Base-by-base conservation (phyloP, 768 basidiomycete species). In the Neoboletus subvelutipes region DNA sequence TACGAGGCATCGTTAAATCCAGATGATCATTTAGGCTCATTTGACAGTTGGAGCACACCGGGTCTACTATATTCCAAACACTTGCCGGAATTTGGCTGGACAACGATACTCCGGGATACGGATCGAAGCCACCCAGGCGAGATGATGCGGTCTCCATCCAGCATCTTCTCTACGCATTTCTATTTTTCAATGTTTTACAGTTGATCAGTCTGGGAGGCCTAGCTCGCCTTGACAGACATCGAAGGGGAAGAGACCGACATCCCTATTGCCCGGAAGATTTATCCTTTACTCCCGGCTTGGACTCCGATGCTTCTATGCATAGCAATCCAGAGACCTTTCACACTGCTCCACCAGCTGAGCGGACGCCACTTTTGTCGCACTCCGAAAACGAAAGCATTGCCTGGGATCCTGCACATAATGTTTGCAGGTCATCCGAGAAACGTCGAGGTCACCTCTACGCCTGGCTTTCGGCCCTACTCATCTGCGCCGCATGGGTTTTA, bases 51-150 rank as follows among this genome's bases (percentile, higher is more conserved):
- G 90, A 92, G 66, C 84, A 88, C 69, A 83, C 85, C 2, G 88
- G 88, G 2, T 82, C 86, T 4, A 87, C 86, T 0, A 80, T 90
- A 52, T 83, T 85, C 55, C 86, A 90, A 62, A 90, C 87, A 0
- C 64, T 90, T 12, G 80, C 87, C n/a, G 89, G 90, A 45, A 74
- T 90, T 31, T 71, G 81, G 24, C 77, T 92, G 13, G 89, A 92
- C 66, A 73, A 42, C 36, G 43, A 47, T 36, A 28, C 17, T 39
- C 63, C 52, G 9, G 46, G 55, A 17, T 18, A 39, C 33, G 12
- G 28, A 41, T 45, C 55, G n/a, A 50, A 57, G 29, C 37, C 22
- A 20, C 50, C 45, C 67, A 39, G 62, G 64, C 34, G 72, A 70
- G 52, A 74, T 72, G 47, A 67, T 56, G 61, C 66, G 12, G 63